A percentile compares a stretch with the other conserved stretches of the same genome.
Evolutionary conservation across 2,329 filamentous ascomycete genomes (phyloP).

Genomic region (Colletotrichum coccodes): DNA sequence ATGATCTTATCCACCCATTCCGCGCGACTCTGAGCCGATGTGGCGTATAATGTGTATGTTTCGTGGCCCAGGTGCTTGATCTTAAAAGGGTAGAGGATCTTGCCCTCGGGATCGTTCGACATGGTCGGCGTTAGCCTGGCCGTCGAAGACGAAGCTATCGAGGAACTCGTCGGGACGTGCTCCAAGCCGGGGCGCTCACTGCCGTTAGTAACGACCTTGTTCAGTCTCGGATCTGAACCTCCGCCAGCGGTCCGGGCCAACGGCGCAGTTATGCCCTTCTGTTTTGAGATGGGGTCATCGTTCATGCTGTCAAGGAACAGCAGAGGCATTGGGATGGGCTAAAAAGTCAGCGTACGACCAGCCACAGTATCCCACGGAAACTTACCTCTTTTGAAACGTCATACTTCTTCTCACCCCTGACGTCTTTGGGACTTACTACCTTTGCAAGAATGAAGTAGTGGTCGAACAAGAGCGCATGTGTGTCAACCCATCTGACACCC

Average conservation of each 20-base stretch:
- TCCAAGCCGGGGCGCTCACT: conserved; percentile 68
- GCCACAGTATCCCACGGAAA: neutral
- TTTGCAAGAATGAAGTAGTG: conserved; percentile 97
- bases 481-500: conserved; percentile 93
- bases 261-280: conserved; percentile 77
- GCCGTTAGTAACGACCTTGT: conserved; percentile 63
- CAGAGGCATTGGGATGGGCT: conserved; percentile 96
- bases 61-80: conserved; percentile 96
- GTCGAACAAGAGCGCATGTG: conserved; percentile 92
- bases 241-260: conserved; percentile 69
- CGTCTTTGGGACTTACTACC: conserved; percentile 74
- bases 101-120: conserved; percentile 79
- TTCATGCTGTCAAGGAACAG: conserved; percentile 92
- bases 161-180: conserved; percentile 75
- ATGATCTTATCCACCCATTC: conserved; percentile 96
- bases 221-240: conserved; percentile 67
- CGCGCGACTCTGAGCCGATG: conserved; percentile 76
- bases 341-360: conserved; percentile 38
- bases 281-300: conserved; percentile 89
- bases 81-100: conserved; percentile 91
- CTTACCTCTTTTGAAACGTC: conserved; percentile 90
- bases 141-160: conserved; percentile 61
- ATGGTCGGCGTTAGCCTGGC: conserved; percentile 51
- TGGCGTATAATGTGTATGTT: conserved; percentile 89
- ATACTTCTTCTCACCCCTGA: conserved; percentile 82